These are phyloP conservation scores for Gremmenia infestans DNA, from an alignment of 2,329 filamentous ascomycete genomes.

Conservation along the genomic window DNA sequence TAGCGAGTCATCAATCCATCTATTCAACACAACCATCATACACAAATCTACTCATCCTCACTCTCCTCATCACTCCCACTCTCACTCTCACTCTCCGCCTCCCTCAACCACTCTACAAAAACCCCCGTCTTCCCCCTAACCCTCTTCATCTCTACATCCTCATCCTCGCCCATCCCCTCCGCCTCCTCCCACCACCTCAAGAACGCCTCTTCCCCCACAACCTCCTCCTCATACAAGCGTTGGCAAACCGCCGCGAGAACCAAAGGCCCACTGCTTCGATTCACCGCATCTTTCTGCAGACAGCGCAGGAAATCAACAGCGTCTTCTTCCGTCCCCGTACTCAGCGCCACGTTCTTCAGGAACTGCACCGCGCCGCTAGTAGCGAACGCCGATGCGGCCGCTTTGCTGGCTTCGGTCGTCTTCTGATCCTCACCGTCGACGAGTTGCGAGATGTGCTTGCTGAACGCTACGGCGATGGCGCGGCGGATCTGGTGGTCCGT, in stretches of 20 bases:
- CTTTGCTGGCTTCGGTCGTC: slow-evolving; percentile 57
- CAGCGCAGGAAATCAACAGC: slow-evolving; percentile 82
- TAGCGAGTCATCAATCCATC: background rate
- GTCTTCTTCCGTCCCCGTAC: slow-evolving; percentile 59
- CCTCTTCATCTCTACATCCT: slow-evolving; percentile 61
- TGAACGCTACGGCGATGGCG: slow-evolving; percentile 80
- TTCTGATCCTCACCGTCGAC: slow-evolving; percentile 42
- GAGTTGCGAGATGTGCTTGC: slow-evolving; percentile 73
- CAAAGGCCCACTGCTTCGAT: slow-evolving; percentile 56
- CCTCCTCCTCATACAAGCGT: slow-evolving; percentile 77
- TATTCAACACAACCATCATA: background rate
- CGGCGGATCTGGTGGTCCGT: slow-evolving; percentile 84
- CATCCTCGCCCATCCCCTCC: slow-evolving; percentile 47
- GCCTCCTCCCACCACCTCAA: slow-evolving; percentile 82
- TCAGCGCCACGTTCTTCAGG: slow-evolving; percentile 54
- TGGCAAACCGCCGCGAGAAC: slow-evolving; percentile 76
- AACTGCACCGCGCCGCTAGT: slow-evolving; percentile 51
- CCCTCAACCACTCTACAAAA: slow-evolving; percentile 79
- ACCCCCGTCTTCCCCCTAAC: slow-evolving; percentile 70
- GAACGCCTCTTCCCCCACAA: slow-evolving; percentile 85
- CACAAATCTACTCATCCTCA: slow-evolving; percentile 2
- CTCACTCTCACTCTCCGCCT: slow-evolving; percentile 65
- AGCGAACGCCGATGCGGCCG: slow-evolving; percentile 57
- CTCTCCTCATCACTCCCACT: slow-evolving; percentile 38
- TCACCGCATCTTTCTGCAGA: slow-evolving; percentile 73